These are phyloP conservation scores for Maudiozyma serrabonitensis DNA, from an alignment of 805 yeast genomes.

Conservation along the genomic window DNA sequence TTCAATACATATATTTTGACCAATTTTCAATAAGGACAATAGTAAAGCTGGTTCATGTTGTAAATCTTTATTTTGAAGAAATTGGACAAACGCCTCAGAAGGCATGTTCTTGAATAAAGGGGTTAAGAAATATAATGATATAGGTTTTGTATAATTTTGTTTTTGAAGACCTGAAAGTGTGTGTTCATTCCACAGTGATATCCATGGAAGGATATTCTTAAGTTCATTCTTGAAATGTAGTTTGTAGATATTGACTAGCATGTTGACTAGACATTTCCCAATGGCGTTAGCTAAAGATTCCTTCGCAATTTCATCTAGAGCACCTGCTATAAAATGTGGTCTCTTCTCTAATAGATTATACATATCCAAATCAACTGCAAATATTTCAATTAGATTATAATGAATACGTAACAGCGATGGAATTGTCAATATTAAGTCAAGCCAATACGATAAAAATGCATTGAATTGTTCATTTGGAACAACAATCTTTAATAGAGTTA, in stretches of 20 bases:
- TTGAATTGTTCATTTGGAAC: slow-evolving; percentile 13
- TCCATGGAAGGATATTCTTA: slow-evolving; percentile 32
- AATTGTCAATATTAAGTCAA: slow-evolving; percentile 33
- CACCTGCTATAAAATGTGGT: slow-evolving; percentile 38
- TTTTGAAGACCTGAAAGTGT: slow-evolving; percentile 31
- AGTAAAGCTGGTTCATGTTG: slow-evolving; percentile 30
- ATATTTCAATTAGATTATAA: slow-evolving; percentile 49
- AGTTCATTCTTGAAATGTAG: slow-evolving; percentile 18
- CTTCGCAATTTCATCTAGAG: slow-evolving; percentile 41
- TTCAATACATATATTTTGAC: slow-evolving; percentile 48
- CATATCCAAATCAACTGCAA: slow-evolving; percentile 41
- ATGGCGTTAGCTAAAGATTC: slow-evolving; percentile 58
- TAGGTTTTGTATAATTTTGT: slow-evolving; percentile 33
- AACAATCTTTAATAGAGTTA: slow-evolving; percentile 31
- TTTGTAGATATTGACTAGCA: slow-evolving; percentile 31
- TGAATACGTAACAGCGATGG: slow-evolving; percentile 48
- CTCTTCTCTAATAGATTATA: slow-evolving; percentile 33
- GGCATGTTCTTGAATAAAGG: slow-evolving; percentile 44
- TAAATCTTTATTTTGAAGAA: slow-evolving; percentile 24
- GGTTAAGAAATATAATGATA: slow-evolving; percentile 55
- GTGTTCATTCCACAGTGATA: slow-evolving; percentile 39
- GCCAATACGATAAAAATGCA: slow-evolving; percentile 36
- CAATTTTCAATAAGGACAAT: slow-evolving; percentile 50
- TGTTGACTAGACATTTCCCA: slow-evolving; percentile 44
- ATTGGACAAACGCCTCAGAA: slow-evolving; percentile 32